These are phyloP conservation scores for Vanderwaltozyma verrucispora DNA, from an alignment of 805 yeast genomes.

Conservation along the genomic window DNA sequence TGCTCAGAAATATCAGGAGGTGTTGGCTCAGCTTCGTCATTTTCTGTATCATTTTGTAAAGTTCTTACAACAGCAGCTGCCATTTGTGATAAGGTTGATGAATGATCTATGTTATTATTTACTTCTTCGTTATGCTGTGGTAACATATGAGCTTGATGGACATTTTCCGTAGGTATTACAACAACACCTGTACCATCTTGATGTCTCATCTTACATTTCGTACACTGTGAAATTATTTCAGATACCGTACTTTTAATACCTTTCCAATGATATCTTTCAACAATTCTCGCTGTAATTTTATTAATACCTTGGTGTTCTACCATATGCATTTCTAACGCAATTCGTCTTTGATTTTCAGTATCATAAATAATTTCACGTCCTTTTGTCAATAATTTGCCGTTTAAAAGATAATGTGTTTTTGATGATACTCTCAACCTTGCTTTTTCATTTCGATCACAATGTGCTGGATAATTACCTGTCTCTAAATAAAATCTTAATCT, in stretches of 20 bases:
- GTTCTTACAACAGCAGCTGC: slow-evolving; percentile 22
- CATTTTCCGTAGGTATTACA: slow-evolving; percentile 13
- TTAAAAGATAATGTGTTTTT: slow-evolving; percentile 58
- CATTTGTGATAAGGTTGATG: slow-evolving; percentile 15
- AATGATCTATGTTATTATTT: slow-evolving; percentile 10
- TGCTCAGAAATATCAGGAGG: slow-evolving; percentile 6
- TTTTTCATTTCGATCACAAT: slow-evolving; percentile 73
- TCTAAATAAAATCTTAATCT: slow-evolving; percentile 67
- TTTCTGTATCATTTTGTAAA: slow-evolving; percentile 9
- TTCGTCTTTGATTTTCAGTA: slow-evolving; percentile 60
- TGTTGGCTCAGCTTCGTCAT: slow-evolving; percentile 5
- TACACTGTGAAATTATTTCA: slow-evolving; percentile 65
- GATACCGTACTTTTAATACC: slow-evolving; percentile 82
- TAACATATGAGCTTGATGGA: slow-evolving; percentile 21
- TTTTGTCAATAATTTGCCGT: slow-evolving; percentile 65
- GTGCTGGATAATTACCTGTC: slow-evolving; percentile 79
- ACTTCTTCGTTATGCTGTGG: slow-evolving; percentile 4
- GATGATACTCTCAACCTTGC: slow-evolving; percentile 70
- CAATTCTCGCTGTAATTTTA: slow-evolving; percentile 66
- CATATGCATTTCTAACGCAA: slow-evolving; percentile 62
- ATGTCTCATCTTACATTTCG: slow-evolving; percentile 51
- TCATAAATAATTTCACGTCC: slow-evolving; percentile 80
- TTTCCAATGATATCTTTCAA: slow-evolving; percentile 84
- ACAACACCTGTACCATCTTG: slow-evolving; percentile 27
- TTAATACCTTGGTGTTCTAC: slow-evolving; percentile 79